Base-by-base conservation (phyloP, 2,329 filamentous ascomycete species). In the Pyrenochaeta sp. region DNA sequence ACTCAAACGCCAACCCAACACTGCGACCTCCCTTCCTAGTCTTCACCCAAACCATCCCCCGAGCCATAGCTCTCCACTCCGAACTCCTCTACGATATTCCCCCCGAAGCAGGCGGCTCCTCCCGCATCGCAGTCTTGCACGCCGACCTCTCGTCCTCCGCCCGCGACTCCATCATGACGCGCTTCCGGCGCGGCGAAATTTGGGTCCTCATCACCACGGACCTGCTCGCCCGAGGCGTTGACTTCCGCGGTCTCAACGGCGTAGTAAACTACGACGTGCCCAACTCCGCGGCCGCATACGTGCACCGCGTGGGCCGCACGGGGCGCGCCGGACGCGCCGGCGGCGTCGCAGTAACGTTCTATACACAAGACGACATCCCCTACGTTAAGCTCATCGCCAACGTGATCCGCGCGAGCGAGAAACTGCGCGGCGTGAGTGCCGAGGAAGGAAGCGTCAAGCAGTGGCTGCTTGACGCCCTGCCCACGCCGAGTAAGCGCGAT, bases 211-310 rank as follows among this genome's bases (percentile, higher is more conserved):
- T 99, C 68, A 97, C 94, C 0, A 99, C 94, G 0, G 94, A 99
- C 66, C 82, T 99, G 6, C 79, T 99, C 8, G 88, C 92, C 11
- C 88, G 94, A 22, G 94, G 94, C 14, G 86, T 99, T 27, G 94
- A 99, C 72, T 96, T 99, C 75, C 85, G 89, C 7, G 94, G 94
- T 35, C 86, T 99, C 52, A 96, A 96, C 63, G 91, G 92, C 31
- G 92, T 99, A 0, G 89, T 99, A 37, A 99, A 97, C 73, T 99
- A 96, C 74, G 94, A 99, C 69, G 90, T 96, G 7, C 94, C 94
- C 0, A 90, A 87, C n/a, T 92, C 89, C 0, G 88, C 88, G 4
- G 93, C 92, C 0, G 85, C 85, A 1, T 99, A 99, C 66, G 88
- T 99, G 6, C 94, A 99, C 73, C 89, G 94, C 8, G 91, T 94